Evolutionary conservation across 257 asterid species (phyloP).

Genomic region (Knoxia roxburghii): DNA sequence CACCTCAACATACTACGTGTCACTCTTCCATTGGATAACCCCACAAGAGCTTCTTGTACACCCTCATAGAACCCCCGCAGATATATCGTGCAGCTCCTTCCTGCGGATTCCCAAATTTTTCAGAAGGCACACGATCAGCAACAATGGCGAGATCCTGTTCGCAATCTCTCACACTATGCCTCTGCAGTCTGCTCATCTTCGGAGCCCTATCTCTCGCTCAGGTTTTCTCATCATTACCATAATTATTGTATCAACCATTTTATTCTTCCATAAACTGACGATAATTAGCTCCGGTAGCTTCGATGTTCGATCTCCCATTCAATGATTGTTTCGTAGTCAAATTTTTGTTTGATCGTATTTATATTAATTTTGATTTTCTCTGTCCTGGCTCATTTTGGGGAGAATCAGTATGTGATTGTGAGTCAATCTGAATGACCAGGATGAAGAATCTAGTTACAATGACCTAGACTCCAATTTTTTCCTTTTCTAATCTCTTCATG

Average conservation of each 20-base stretch:
- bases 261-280: background rate
- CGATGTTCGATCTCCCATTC: constrained; percentile 5
- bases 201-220: constrained; percentile 34
- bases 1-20: constrained; percentile 12
- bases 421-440: background rate
- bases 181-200: constrained; percentile 29
- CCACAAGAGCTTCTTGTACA: background rate
- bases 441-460: background rate
- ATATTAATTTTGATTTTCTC: background rate
- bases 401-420: background rate
- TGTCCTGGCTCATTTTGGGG: background rate
- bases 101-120: background rate
- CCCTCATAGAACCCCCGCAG: no score
- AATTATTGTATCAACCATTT: background rate
- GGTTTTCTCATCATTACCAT: constrained; percentile 28
- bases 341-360: background rate
- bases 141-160: constrained; percentile 31
- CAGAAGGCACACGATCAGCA: background rate
- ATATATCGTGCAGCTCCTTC: background rate
- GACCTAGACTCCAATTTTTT: background rate
- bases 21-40: background rate
- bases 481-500: background rate
- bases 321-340: background rate
- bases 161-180: constrained; percentile 14
- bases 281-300: background rate